Percentiles rank a stretch among this genome's conserved stretches.
Evolutionary conservation across 345 rosid genomes (phyloP).

Genomic region (Lagerstroemia speciosa): DNA sequence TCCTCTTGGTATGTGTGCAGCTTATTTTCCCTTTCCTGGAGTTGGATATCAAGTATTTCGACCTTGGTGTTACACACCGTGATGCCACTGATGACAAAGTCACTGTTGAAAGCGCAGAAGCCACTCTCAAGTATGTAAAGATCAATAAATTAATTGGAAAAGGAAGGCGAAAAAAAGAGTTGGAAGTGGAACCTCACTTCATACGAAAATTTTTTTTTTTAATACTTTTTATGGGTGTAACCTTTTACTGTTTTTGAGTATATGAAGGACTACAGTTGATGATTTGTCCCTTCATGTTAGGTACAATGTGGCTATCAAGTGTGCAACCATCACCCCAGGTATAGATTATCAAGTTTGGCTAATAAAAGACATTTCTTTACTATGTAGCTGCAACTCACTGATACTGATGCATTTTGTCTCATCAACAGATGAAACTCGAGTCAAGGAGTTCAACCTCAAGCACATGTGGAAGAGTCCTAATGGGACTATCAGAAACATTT

Average conservation of each 20-base stretch:
- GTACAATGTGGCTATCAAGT: slow-evolving; percentile 96
- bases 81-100: slow-evolving; percentile 65
- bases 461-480: slow-evolving; percentile 98
- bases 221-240: not conserved
- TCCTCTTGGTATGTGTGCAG: slow-evolving; percentile 26
- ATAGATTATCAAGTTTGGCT: slow-evolving; percentile 2
- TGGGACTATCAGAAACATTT: slow-evolving; percentile 91
- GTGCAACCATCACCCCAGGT: slow-evolving; percentile 99
- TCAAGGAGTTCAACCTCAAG: slow-evolving; percentile 78
- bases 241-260: not conserved
- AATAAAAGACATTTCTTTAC: not conserved
- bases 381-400: not conserved
- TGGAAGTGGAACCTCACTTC: not conserved
- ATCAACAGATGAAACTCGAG: slow-evolving; percentile 79
- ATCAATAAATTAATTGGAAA: not conserved
- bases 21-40: slow-evolving; percentile 82
- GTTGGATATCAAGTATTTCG: slow-evolving; percentile 62
- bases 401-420: slow-evolving; percentile 9
- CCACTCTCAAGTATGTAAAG: slow-evolving; percentile 54
- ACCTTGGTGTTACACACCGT: slow-evolving; percentile 55
- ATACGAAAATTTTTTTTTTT: not conserved
- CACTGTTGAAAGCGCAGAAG: slow-evolving; percentile 58
- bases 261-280: not conserved
- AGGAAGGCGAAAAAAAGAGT: too few species aligned
- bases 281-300: slow-evolving; percentile 23